These are phyloP conservation scores for Dillenia suffruticosa DNA, from an alignment of 164 flowering plant genomes.

Conservation along the genomic window DNA sequence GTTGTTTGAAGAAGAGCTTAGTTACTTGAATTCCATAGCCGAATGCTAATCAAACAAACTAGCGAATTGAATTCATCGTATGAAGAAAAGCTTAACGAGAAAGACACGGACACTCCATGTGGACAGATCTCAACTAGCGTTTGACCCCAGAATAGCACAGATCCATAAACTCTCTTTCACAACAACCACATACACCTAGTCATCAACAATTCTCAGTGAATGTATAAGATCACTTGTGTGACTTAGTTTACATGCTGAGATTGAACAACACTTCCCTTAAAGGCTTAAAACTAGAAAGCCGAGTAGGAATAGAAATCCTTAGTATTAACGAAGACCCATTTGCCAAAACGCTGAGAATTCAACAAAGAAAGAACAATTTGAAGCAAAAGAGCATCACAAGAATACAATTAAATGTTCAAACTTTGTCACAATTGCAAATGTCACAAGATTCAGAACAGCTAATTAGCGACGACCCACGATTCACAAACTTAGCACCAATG, in stretches of 20 bases:
- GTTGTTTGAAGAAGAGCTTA: background rate
- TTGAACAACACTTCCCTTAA: background rate
- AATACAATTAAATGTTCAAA: conserved; percentile 5
- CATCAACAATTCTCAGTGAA: conserved; percentile 17
- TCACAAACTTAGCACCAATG: conserved; percentile 5
- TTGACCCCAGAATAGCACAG: conserved; percentile 20
- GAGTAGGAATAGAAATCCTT: background rate
- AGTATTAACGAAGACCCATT: conserved; percentile 35
- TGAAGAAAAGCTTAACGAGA: conserved; percentile 18
- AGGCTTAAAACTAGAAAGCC: background rate
- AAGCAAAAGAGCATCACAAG: conserved; percentile 30
- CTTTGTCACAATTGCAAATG: background rate
- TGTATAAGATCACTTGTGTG: conserved; percentile 30
- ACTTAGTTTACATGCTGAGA: conserved; percentile 6
- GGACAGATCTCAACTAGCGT: conserved; percentile 27
- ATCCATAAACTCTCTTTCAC: conserved; percentile 31
- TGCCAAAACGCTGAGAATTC: conserved; percentile 10
- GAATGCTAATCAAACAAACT: conserved; percentile 12
- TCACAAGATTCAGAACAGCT: background rate
- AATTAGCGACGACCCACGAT: conserved; percentile 47
- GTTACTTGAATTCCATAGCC: conserved; percentile 32
- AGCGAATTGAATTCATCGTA: conserved; percentile 27
- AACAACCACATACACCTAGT: conserved; percentile 1
- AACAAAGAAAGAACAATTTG: conserved; percentile 12
- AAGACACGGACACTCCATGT: conserved; percentile 28